phyloP scores from a whole-genome alignment of 176 grass and related monocot species.

The Oryza glaberrima region DNA sequence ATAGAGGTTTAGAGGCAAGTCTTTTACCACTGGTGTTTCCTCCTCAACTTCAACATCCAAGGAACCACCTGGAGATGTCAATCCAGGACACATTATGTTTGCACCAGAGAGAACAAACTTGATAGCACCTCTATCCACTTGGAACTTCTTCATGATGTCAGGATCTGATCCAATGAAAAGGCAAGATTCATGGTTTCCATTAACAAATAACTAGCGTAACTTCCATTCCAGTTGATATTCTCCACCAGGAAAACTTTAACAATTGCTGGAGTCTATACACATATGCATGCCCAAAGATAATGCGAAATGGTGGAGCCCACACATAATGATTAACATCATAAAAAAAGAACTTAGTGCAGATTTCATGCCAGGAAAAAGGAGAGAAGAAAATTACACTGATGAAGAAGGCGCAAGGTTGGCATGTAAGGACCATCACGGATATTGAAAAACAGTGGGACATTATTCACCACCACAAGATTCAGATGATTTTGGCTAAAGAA shows the following conservation, averaged over 20 bases:
- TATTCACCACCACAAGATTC: constrained; percentile 99
- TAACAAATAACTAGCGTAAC: neutral
- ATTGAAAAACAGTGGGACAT: constrained; percentile 95
- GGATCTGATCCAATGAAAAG: constrained; percentile 68
- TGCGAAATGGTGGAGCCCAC: neutral
- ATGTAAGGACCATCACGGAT: constrained; percentile 96
- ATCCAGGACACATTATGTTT: constrained; percentile 98
- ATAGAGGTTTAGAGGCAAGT: constrained; percentile 21
- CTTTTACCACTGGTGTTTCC: constrained; percentile 80
- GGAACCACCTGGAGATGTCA: constrained; percentile 84
- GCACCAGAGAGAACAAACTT: constrained; percentile 99
- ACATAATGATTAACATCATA: constrained; percentile 1
- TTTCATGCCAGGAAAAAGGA: neutral
- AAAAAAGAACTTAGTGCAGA: neutral
- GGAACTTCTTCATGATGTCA: constrained; percentile 97
- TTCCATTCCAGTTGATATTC: constrained; percentile 29
- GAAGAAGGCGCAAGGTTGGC: constrained; percentile 96
- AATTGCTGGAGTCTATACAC: neutral
- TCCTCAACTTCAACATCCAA: constrained; percentile 72
- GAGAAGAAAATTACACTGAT: constrained; percentile 78
- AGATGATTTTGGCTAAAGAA: constrained; percentile 92
- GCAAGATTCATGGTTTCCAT: neutral
- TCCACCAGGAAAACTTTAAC: constrained; percentile 16
- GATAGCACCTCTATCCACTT: constrained; percentile 96
- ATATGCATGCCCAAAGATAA: constrained; percentile 1